Evolutionary conservation across 2,329 filamentous ascomycete species (phyloP).

Genomic region (Dothidotthia symphoricarpi): DNA sequence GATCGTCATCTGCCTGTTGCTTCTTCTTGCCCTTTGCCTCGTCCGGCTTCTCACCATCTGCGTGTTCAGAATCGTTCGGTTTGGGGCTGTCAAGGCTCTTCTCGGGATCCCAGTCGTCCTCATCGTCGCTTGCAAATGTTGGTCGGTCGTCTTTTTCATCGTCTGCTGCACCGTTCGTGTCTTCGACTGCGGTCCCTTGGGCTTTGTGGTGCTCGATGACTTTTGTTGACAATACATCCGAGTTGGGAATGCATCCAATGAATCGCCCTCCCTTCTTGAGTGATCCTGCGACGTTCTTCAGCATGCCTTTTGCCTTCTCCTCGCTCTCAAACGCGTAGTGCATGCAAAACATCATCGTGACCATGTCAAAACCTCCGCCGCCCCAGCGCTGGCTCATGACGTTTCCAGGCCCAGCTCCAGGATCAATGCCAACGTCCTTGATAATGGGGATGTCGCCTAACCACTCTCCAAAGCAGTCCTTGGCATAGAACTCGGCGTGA

Average conservation of each 20-base stretch:
- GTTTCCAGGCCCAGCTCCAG: conserved; percentile 60
- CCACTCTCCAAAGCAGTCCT: conserved; percentile 87
- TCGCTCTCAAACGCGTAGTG: conserved; percentile 97
- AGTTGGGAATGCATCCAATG: conserved; percentile 95
- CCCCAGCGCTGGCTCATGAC: conserved; percentile 63
- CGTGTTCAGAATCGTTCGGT: conserved; percentile 40
- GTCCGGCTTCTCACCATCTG: conserved; percentile 19
- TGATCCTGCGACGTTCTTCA: conserved; percentile 84
- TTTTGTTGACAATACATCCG: conserved; percentile 77
- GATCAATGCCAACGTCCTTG: conserved; percentile 82
- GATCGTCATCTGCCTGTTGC: conserved; percentile 43
- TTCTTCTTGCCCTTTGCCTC: conserved; percentile 23
- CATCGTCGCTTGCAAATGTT: conserved; percentile 39
- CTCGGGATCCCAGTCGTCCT: conserved; percentile 48
- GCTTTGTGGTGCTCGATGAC: conserved; percentile 74
- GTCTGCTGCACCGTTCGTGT: conserved; percentile 20
- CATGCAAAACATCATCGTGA: conserved; percentile 99
- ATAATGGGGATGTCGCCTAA: conserved; percentile 80
- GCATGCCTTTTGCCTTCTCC: conserved; percentile 84
- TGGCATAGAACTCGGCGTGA: conserved; percentile 81
- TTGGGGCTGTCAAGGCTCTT: conserved; percentile 44
- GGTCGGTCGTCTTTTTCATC: conserved; percentile 37
- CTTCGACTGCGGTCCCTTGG: conserved; percentile 40
- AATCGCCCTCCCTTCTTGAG: conserved; percentile 93
- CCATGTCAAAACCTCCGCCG: conserved; percentile 84